Conservation (phyloP, 768 basidiomycete species). For the Lyophyllum shimeji region DNA sequence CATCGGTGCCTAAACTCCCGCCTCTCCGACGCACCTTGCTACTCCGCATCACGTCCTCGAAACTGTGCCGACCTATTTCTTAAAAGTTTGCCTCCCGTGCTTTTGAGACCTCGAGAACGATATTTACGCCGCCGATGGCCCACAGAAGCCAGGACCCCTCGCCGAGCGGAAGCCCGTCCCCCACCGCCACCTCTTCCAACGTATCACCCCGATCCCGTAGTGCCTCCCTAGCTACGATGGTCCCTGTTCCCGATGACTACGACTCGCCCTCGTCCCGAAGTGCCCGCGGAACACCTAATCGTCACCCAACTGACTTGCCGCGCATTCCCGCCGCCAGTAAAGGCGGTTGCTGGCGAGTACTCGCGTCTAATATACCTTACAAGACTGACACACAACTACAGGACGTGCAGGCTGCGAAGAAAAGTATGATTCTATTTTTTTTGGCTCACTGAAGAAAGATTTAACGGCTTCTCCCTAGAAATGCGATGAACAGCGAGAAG, state of each 20-base stretch:
- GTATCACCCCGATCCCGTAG: constrained; percentile 44
- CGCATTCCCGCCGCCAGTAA: constrained; percentile 57
- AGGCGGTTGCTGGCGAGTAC: constrained; percentile 77
- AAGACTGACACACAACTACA: constrained; percentile 26
- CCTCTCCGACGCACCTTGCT: constrained; percentile 29
- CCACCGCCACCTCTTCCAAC: constrained; percentile 44
- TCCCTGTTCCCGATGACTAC: constrained; percentile 27
- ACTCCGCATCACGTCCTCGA: constrained; percentile 33
- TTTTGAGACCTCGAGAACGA: constrained; percentile 18
- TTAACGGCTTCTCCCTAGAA: constrained; percentile 48
- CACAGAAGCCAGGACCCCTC: constrained; percentile 48
- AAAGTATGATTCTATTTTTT: constrained; percentile 50
- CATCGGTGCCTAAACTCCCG: constrained; percentile 29
- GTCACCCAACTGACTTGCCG: constrained; percentile 48
- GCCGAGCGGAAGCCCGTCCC: constrained; percentile 47
- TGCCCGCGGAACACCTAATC: constrained; percentile 46
- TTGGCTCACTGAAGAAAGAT: not conserved
- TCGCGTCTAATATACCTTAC: constrained; percentile 11
- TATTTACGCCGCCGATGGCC: constrained; percentile 40
- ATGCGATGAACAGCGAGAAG: constrained; percentile 85
- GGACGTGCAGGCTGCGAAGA: constrained; percentile 83
- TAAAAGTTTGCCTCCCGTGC: constrained; percentile 27
- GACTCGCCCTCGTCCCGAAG: constrained; percentile 25
- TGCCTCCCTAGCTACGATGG: constrained; percentile 33
- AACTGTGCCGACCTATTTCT: constrained; percentile 36